Base-by-base conservation (phyloP, 1,284 basidiomycete genomes). In the Chiua sp. region DNA sequence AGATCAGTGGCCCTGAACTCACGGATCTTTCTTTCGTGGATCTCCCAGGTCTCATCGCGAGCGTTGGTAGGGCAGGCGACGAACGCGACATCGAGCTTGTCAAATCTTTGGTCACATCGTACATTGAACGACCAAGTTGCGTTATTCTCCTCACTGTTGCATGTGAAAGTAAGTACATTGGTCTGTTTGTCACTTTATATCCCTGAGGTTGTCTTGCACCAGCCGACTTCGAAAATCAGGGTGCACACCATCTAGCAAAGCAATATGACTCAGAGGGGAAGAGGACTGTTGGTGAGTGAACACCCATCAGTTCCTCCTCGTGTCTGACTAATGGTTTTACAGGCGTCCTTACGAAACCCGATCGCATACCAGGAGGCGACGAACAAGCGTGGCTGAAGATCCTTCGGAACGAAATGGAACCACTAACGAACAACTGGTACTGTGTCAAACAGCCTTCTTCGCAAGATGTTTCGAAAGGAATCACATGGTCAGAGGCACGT, bases 331-430 rank as follows among this genome's bases (percentile, higher is more conserved):
- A 61, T 47, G 23, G 20, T 22, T 23, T 22, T 22, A 11, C 46
- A 92, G 91, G 90, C 56, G 91, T 93, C 20, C 78, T 93, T n/a
- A 93, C 91, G 0, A 93, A 93, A 69, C 88, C 91, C 0, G 92
- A 93, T 68, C 84, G 86, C 6, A 90, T 92, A 49, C 84, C 82
- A 0, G 8, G 66, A 0, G 90, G 88, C 0, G 87, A 91, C 35
- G 86, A 91, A 62, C 65, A 70, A 0, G 67, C 65, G 1, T 93
- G 91, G 91, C 61, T 91, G 10, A 70, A 72, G 0, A 82, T 88
- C 50, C 81, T 91, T 30, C 75, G 79, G 10, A 84, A 87, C 59
- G 83, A 87, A 49, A 78, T 77, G 16, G 83, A 87, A 54, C 68
- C 81, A 0, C 76, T 91, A 1, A 73, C 79, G 8, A 84, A 91